phyloP scores from a whole-genome alignment of 78 protist genomes.

The Creolimax fragrantissima region DNA sequence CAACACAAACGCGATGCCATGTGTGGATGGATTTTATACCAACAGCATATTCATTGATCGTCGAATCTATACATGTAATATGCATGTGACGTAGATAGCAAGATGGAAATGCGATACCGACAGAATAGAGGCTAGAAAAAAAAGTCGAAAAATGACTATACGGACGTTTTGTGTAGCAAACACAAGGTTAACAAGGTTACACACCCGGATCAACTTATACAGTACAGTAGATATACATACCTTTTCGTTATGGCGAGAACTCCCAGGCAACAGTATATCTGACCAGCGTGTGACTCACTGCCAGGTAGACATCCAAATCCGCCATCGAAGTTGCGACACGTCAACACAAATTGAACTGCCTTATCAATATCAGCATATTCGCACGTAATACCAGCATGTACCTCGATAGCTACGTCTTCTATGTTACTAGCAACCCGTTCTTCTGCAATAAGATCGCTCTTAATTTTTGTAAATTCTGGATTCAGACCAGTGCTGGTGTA shows the following conservation, averaged over 20 bases:
- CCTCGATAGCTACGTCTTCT: neutral
- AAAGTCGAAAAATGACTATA: no score
- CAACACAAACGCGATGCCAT: no score
- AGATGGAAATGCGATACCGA: no score
- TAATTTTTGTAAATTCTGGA: neutral
- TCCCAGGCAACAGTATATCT: constrained; percentile 95
- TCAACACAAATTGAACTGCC: constrained; percentile 60
- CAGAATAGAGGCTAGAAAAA: no score
- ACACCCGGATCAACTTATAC: neutral
- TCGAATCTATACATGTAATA: no score
- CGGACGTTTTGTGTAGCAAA: no score
- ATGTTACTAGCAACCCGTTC: no score
- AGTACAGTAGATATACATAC: neutral
- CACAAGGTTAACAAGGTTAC: no score
- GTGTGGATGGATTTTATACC: no score
- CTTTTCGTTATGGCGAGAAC: constrained; percentile 74
- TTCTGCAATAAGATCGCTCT: neutral
- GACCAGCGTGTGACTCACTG: constrained; percentile 98
- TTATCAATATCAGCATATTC: constrained; percentile 17
- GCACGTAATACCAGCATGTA: neutral
- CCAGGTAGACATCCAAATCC: constrained; percentile 92
- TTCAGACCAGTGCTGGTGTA: neutral
- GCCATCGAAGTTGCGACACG: constrained; percentile 92
- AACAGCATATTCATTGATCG: no score
- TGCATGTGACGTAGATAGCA: no score